Evolutionary conservation across 2,329 filamentous ascomycete species (phyloP).

Genomic region (Epichloe glyceriae): DNA sequence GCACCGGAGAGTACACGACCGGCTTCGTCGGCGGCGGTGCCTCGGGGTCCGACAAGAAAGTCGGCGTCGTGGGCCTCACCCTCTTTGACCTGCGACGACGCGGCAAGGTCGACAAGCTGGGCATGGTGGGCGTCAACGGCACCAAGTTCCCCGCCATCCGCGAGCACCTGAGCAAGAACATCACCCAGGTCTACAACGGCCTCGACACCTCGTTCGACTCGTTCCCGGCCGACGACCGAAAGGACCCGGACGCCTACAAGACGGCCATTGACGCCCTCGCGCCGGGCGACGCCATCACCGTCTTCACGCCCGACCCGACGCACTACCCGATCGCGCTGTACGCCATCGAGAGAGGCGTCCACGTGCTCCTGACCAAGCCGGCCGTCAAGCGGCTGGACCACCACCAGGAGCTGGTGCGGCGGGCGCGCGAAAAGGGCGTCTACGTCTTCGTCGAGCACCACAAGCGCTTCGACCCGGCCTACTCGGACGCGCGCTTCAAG

Average conservation of each 20-base stretch:
- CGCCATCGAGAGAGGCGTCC: constrained; percentile 75
- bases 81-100: constrained; percentile 79
- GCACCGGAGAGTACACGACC: constrained; percentile 93
- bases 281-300: constrained; percentile 79
- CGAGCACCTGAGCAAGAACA: constrained; percentile 77
- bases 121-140: constrained; percentile 84
- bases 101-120: constrained; percentile 74
- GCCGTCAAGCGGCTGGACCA: constrained; percentile 74
- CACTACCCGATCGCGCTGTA: constrained; percentile 89
- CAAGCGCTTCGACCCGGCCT: constrained; percentile 90
- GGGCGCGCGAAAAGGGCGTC: constrained; percentile 60
- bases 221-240: constrained; percentile 60
- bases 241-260: constrained; percentile 77
- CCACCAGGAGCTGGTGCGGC: constrained; percentile 63
- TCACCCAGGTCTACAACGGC: constrained; percentile 74
- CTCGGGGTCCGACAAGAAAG: constrained; percentile 87
- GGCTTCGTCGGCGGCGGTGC: constrained; percentile 77
- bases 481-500: constrained; percentile 72
- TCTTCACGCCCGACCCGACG: constrained; percentile 89
- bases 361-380: constrained; percentile 89
- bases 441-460: constrained; percentile 94
- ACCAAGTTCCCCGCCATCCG: constrained; percentile 85
- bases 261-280: constrained; percentile 70
- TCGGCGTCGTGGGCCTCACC: constrained; percentile 82
- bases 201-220: constrained; percentile 79